Base-by-base conservation (phyloP, 1,139 yeast genomes). In the Yamadazyma songkhlaensis region DNA sequence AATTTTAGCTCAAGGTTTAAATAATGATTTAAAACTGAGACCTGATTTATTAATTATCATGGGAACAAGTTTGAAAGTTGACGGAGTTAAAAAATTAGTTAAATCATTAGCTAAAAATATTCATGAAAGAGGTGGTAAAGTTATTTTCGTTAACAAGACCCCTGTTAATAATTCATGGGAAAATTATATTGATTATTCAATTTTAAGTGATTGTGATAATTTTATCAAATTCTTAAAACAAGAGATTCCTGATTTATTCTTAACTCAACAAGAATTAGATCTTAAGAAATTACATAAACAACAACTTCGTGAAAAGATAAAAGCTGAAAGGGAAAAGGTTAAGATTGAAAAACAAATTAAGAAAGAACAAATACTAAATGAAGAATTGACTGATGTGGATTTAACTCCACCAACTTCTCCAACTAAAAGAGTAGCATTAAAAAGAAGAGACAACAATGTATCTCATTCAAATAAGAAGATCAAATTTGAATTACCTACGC, bases 1-100 rank as follows among this genome's bases (percentile, higher is more conserved):
- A 39, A 61, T 65, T 9, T 72, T 85, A 39, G 85, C 88, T 6
- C 69, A 65, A 38, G 82, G 84, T 11, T 64, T 81, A 24, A 65
- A 66, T 37, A 64, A 65, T 22, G 94, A 84, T 56, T 51, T 82
- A 40, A 64, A 61, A 42, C 53, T 77, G 33, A 69, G 64, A 39
- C 89, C 92, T 0, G 89, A 84, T 48, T 55, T 82, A 45, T 65
- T 84, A 37, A 60, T 84, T 20, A 81, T 84, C 13, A 79, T 81
- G 67, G 95, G 95, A 1, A 85, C 95, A 0, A 81, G 89, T 3
- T 64, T 85, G 31, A 81, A 78, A 54, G 92, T 84, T 5, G 79
- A 77, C 36, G 94, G 95, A 0, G 84, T 84, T 37, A 78, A 79
- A 49, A 77, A 74, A 44, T 62, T 84, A 29, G 90, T 84, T n/a